These are phyloP conservation scores for Dipodascus geniculatus DNA, from an alignment of 805 yeast genomes.

Conservation along the genomic window DNA sequence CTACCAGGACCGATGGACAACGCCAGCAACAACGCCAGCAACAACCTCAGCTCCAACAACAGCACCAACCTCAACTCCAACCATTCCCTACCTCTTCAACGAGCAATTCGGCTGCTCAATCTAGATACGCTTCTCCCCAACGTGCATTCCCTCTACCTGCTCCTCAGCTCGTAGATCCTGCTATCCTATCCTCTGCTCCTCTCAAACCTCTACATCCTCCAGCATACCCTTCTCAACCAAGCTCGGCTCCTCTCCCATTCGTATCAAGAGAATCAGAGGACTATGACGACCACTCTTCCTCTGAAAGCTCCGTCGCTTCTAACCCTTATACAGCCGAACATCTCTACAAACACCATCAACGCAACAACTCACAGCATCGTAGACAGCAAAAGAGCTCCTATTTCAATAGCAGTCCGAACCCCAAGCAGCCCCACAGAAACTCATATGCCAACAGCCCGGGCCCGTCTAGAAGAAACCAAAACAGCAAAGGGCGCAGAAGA, in stretches of 20 bases:
- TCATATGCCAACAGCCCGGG: not conserved
- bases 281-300: slow-evolving; percentile 1
- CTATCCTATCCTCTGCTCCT: slow-evolving; percentile 5
- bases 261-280: not conserved
- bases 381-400: not conserved
- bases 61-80: slow-evolving; percentile 1
- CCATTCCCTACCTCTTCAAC: no score
- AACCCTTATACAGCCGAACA: slow-evolving; percentile 8
- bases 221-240: not conserved
- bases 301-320: slow-evolving; percentile 7
- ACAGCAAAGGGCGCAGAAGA: slow-evolving; percentile 3
- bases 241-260: not conserved
- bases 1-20: no score
- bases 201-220: not conserved
- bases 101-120: not conserved
- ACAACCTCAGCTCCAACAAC: not conserved
- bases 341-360: not conserved
- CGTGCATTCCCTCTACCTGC: slow-evolving; percentile 1
- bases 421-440: slow-evolving; percentile 1
- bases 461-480: slow-evolving; percentile 1
- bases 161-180: slow-evolving; percentile 5
- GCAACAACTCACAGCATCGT: no score
- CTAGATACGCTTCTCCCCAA: not conserved
- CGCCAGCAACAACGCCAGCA: slow-evolving; percentile 2
- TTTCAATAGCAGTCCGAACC: slow-evolving; percentile 1